A percentile compares a stretch with the other conserved stretches of the same genome.
These are phyloP conservation scores for Exophiala phaeomuriformis DNA, from an alignment of 2,329 filamentous ascomycete genomes.

Conservation along the genomic window DNA sequence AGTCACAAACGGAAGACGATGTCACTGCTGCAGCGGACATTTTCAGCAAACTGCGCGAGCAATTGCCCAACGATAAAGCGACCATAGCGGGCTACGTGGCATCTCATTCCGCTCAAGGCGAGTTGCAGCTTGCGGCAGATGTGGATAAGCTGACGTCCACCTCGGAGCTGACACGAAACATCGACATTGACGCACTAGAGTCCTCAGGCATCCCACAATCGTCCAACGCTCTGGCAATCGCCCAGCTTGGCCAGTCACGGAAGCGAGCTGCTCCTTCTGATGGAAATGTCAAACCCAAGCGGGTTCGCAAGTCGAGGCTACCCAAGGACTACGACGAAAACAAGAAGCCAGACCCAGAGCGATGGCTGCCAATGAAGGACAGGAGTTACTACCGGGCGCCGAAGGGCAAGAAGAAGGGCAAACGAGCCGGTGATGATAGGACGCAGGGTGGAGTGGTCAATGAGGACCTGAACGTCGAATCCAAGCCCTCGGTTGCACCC, in stretches of 20 bases:
- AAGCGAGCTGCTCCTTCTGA: constrained; percentile 36
- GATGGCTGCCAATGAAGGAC: constrained; percentile 87
- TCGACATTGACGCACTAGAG: constrained; percentile 42
- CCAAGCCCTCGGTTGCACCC: constrained; percentile 36
- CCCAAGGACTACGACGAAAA: constrained; percentile 49
- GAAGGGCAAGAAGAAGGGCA: constrained; percentile 87
- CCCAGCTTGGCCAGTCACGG: constrained; percentile 29
- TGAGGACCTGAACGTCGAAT: constrained; percentile 54
- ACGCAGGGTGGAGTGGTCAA: constrained; percentile 80
- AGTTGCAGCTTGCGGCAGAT: constrained; percentile 34
- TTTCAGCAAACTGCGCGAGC: constrained; percentile 63
- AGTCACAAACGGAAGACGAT: constrained; percentile 63
- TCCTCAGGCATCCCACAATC: constrained; percentile 38
- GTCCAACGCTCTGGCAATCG: constrained; percentile 27
- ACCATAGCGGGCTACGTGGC: constrained; percentile 81
- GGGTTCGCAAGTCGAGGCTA: constrained; percentile 40
- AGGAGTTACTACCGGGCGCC: constrained; percentile 73
- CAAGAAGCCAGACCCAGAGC: constrained; percentile 78
- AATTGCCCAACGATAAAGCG: constrained; percentile 57
- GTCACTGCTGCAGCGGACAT: constrained; percentile 65
- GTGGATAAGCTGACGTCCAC: constrained; percentile 35
- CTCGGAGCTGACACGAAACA: constrained; percentile 36
- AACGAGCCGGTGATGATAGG: constrained; percentile 63
- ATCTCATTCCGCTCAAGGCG: constrained; percentile 59
- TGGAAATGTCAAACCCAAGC: constrained; percentile 35